Percentiles rank a stretch among this genome's conserved stretches.
These are phyloP conservation scores for Syzygium aqueum DNA, from an alignment of 345 rosid genomes.

Conservation along the genomic window DNA sequence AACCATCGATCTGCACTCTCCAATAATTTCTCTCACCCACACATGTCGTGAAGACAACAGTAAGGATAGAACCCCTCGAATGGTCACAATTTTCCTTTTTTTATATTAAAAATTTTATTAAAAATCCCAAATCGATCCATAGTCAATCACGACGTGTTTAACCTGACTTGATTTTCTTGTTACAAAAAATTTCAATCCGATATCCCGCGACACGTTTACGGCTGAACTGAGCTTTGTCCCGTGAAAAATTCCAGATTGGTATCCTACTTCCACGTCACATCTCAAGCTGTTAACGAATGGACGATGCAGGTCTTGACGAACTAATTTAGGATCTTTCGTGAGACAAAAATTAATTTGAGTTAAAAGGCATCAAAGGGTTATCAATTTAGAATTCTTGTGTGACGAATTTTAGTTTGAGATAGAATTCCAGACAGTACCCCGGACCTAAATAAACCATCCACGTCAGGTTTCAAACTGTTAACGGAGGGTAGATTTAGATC, in stretches of 20 bases:
- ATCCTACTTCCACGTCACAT: fast-evolving
- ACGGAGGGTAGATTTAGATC: not conserved
- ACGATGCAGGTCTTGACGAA: not conserved
- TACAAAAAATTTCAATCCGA: fast-evolving
- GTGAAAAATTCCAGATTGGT: not conserved
- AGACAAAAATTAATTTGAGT: not conserved
- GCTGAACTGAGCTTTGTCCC: not conserved
- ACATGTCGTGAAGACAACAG: fast-evolving
- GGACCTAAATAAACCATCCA: not conserved
- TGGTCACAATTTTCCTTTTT: not conserved
- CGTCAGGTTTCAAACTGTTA: too few relatives aligned
- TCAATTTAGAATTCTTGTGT: too few relatives aligned
- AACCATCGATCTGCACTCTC: not conserved
- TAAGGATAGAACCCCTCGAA: not conserved
- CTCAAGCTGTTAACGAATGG: not conserved
- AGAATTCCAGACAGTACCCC: not conserved
- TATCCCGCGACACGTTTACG: fast-evolving
- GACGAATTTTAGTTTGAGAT: too few relatives aligned
- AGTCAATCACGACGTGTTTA: fast-evolving
- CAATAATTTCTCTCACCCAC: not conserved
- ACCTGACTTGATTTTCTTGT: not conserved
- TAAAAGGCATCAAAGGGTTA: too few relatives aligned
- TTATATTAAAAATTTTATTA: not conserved
- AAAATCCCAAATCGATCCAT: not conserved
- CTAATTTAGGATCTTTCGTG: fast-evolving